phyloP scores from a whole-genome alignment of 2,329 filamentous ascomycete species.

The Penicillium palitans region DNA sequence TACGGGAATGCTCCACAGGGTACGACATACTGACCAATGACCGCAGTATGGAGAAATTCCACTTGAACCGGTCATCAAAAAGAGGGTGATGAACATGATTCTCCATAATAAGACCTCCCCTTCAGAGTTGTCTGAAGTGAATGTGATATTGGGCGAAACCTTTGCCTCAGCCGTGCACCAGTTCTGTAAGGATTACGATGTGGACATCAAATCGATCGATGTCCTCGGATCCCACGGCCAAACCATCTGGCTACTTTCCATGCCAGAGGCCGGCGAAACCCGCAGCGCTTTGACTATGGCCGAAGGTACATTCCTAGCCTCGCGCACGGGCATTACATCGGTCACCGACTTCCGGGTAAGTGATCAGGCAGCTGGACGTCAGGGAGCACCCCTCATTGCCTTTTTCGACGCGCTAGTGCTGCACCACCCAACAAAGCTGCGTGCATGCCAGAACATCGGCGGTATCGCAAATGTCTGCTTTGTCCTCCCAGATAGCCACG shows the following conservation, averaged over 20 bases:
- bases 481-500: slow-evolving; percentile 24
- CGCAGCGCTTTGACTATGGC: slow-evolving; percentile 57
- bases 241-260: slow-evolving; percentile 58
- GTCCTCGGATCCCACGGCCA: slow-evolving; percentile 60
- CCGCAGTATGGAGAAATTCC: slow-evolving; percentile 58
- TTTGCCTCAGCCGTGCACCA: slow-evolving; percentile 55
- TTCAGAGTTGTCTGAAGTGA: slow-evolving; percentile 57
- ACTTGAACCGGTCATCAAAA: slow-evolving; percentile 55
- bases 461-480: slow-evolving; percentile 62
- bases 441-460: slow-evolving; percentile 63
- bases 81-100: slow-evolving; percentile 59
- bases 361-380: slow-evolving; percentile 58
- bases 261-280: slow-evolving; percentile 51
- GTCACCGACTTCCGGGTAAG: slow-evolving; percentile 60
- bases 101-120: slow-evolving; percentile 55
- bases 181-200: slow-evolving; percentile 50
- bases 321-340: slow-evolving; percentile 58
- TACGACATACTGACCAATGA: not conserved
- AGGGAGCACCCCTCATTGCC: slow-evolving; percentile 57
- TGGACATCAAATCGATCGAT: slow-evolving; percentile 52
- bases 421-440: slow-evolving; percentile 57
- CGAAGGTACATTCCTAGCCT: slow-evolving; percentile 57
- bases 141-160: slow-evolving; percentile 58
- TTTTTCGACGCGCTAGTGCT: slow-evolving; percentile 60
- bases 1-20: not conserved